These are phyloP conservation scores for Dryadomyces quercivorus DNA, from an alignment of 2,329 filamentous ascomycete genomes.

Conservation along the genomic window DNA sequence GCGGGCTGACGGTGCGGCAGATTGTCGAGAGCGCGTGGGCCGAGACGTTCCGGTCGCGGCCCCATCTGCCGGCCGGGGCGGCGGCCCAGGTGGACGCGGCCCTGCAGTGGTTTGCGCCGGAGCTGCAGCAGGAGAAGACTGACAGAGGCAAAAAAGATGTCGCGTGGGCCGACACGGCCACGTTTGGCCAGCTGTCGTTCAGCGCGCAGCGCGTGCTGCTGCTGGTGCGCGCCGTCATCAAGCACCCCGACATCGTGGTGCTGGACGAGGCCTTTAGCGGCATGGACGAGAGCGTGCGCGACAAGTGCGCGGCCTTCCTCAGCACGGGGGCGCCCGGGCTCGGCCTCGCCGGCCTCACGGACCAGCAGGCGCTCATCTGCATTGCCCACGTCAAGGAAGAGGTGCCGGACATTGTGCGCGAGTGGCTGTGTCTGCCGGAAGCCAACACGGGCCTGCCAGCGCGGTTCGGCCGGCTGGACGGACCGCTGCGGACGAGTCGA, in stretches of 20 bases:
- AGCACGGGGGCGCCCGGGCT: constrained; percentile 42
- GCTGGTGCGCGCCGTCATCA: constrained; percentile 71
- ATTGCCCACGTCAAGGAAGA: constrained; percentile 88
- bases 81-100: constrained; percentile 52
- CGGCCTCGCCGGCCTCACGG: constrained; percentile 46
- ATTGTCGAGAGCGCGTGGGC: constrained; percentile 81
- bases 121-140: constrained; percentile 36
- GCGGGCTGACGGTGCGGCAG: constrained; percentile 57
- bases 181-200: constrained; percentile 67
- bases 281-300: constrained; percentile 69
- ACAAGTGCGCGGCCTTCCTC: constrained; percentile 78
- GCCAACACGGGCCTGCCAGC: constrained; percentile 49
- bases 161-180: constrained; percentile 53
- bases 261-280: constrained; percentile 82
- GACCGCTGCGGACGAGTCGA: constrained; percentile 44
- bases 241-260: constrained; percentile 69
- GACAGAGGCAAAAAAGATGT: constrained; percentile 11
- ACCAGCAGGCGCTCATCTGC: constrained; percentile 73
- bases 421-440: constrained; percentile 81
- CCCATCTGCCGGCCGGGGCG: constrained; percentile 48
- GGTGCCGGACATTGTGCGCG: constrained; percentile 68
- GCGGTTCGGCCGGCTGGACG: constrained; percentile 51
- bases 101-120: constrained; percentile 64
- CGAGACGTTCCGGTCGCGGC: constrained; percentile 66
- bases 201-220: constrained; percentile 74